Evolutionary conservation across 1,284 basidiomycete species (phyloP).

Genomic region (Coniophora puteana): DNA sequence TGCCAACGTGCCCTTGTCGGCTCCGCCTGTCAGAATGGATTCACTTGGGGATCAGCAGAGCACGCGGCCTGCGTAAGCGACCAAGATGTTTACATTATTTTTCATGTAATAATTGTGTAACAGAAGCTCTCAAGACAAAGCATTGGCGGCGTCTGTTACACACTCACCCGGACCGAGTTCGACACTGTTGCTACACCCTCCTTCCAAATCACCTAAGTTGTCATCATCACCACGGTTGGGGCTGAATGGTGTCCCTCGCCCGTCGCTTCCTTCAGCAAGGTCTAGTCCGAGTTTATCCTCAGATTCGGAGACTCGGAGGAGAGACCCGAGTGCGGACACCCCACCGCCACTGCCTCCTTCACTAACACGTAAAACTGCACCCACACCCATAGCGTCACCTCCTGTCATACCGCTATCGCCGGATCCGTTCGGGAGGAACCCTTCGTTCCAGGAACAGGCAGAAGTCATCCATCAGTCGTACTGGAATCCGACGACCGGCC

Average conservation of each 20-base stretch:
- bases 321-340: conserved; percentile 46
- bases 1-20: too few relatives aligned
- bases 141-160: too few relatives aligned
- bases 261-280: conserved; percentile 24
- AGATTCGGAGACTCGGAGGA: conserved; percentile 51
- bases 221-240: conserved; percentile 59
- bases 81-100: too few relatives aligned
- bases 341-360: conserved; percentile 31
- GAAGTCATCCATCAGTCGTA: conserved; percentile 27
- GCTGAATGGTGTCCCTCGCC: conserved; percentile 53
- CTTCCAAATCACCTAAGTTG: conserved; percentile 13
- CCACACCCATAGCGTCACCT: conserved; percentile 35
- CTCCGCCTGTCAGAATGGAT: too few relatives aligned
- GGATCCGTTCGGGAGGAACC: conserved; percentile 72
- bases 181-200: conserved; percentile 14
- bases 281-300: too few relatives aligned
- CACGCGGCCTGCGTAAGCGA: too few relatives aligned
- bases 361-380: conserved; percentile 18
- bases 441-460: conserved; percentile 42
- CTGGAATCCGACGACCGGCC: conserved; percentile 35
- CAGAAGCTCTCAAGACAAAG: too few relatives aligned
- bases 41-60: too few relatives aligned
- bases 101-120: too few relatives aligned
- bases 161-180: too few relatives aligned
- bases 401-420: conserved; percentile 66